Evolutionary conservation across 495 filamentous ascomycete genomes (phyloP), one percentile per base, ranked within the genome.

Genomic region (Hypoxylon perforatum): DNA sequence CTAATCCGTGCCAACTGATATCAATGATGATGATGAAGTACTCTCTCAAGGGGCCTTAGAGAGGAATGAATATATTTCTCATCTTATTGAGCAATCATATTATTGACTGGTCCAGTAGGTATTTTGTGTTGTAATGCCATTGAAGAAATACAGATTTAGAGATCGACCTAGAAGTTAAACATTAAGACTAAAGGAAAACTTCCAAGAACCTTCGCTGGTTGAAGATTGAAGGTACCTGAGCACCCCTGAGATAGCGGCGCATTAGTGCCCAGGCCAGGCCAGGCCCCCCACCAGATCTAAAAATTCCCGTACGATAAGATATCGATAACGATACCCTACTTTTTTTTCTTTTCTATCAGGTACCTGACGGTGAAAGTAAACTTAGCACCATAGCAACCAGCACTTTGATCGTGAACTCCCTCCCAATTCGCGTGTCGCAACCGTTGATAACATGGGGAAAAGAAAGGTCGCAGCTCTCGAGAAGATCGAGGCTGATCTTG

Each of bases 401-500:
- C 12, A 17, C n/a, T 45, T 42, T 54, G 44, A 45, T 38, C 14
- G 61, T 10, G 53, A 28, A 12, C 46, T 21, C 28, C 11, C 25
- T 57, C 17, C 18, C 45, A 50, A 21, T 14, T n/a, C 35, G n/a
- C 72, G 81, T 71, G 52, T 23, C 36, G 15, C 18, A 3, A 15
- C 46, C 15, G 41, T 38, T 42, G 3, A 19, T 15, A 44, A 28
- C 30, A 94, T 92, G 89, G 87, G 85, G 36, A 97, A 97, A 75
- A 85, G 92, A 77, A 94, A 94, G 80, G 81, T 96, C 38, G 91
- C 90, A 30, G 94, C 94, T 39, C 85, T 97, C 72, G 93, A 97
- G 80, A 97, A 97, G 84, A 88, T 96, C 68, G 94, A 97, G 71
- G 93, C 92, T 25, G 93, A 97, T 75, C 75, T 97, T 42, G 64